A percentile compares a stretch with the other conserved stretches of the same genome.
Evolutionary conservation across 2,329 filamentous ascomycete species (phyloP).

Genomic region (Escovopsis sp.): DNA sequence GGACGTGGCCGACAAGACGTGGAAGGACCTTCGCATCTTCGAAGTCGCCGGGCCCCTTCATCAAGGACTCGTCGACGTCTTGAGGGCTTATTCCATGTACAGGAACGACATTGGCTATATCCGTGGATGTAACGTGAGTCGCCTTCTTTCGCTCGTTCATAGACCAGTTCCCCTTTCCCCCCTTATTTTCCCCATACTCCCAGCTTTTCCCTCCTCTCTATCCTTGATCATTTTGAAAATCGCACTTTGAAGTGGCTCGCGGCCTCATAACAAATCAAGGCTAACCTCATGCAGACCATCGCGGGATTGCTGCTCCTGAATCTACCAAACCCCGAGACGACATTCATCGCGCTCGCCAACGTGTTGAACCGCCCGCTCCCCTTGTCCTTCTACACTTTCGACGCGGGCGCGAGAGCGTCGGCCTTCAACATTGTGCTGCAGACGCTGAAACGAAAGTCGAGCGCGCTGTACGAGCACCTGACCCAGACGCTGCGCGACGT

Average conservation of each 20-base stretch:
- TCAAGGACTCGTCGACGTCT: constrained; percentile 50
- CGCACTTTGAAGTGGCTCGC: too few species aligned
- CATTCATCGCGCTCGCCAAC: constrained; percentile 62
- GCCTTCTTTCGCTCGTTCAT: background rate
- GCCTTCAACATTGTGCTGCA: constrained; percentile 55
- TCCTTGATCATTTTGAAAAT: too few species aligned
- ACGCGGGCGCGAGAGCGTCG: constrained; percentile 51
- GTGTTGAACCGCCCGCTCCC: constrained; percentile 61
- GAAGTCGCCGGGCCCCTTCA: constrained; percentile 50
- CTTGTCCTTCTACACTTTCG: constrained; percentile 58
- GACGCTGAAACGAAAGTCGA: constrained; percentile 48
- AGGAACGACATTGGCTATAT: constrained; percentile 68
- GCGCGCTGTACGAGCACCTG: constrained; percentile 48
- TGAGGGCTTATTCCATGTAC: constrained; percentile 71
- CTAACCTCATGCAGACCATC: constrained; percentile 37
- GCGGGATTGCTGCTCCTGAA: constrained; percentile 61
- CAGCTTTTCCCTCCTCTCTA: too few species aligned
- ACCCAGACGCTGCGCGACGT: constrained; percentile 30
- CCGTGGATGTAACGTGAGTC: constrained; percentile 55
- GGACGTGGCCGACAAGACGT: constrained; percentile 50
- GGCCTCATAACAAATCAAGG: too few species aligned
- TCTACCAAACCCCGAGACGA: constrained; percentile 43
- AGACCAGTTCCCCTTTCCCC: constrained; percentile 1
- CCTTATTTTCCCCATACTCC: too few species aligned
- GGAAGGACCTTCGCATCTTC: constrained; percentile 60